These are phyloP conservation scores for Podila epicladia DNA, from an alignment of 192 early-diverging fungal genomes.

Conservation along the genomic window DNA sequence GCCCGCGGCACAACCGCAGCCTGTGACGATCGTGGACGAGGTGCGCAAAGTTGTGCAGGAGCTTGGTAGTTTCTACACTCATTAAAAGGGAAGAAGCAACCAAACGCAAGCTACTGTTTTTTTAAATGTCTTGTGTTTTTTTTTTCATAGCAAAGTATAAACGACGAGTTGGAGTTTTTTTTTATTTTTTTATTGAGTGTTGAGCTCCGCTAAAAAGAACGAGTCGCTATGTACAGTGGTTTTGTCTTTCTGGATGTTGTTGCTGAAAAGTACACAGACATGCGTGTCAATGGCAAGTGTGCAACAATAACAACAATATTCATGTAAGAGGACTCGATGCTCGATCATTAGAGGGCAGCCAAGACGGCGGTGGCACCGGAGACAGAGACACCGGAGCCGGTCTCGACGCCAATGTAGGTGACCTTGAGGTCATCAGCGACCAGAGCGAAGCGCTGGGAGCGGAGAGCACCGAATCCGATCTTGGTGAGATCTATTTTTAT, in stretches of 20 bases:
- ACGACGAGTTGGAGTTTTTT: background rate
- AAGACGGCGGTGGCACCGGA: conserved; percentile 69
- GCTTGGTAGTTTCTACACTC: conserved; percentile 37
- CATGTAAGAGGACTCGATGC: background rate
- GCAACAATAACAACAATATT: background rate
- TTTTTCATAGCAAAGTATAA: no score
- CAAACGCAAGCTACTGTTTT: background rate
- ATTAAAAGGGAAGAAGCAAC: conserved; percentile 8
- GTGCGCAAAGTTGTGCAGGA: conserved; percentile 43
- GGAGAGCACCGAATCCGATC: conserved; percentile 70
- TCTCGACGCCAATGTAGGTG: conserved; percentile 78
- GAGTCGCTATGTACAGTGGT: no score
- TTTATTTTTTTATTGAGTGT: no score
- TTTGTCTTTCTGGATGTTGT: no score
- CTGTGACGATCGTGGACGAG: conserved; percentile 47
- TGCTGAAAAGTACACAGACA: background rate
- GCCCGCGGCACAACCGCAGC: background rate
- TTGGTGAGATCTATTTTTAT: conserved; percentile 60
- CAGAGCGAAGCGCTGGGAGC: conserved; percentile 78
- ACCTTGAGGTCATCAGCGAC: conserved; percentile 78
- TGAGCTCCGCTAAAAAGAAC: no score
- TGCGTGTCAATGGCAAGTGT: no score
- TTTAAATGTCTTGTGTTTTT: background rate
- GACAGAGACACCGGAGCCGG: conserved; percentile 59
- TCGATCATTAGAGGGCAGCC: conserved; percentile 56